Percentiles rank a stretch among this genome's conserved stretches.
Conservation (phyloP, 1,284 basidiomycete species). For the Fomitopsis pinicola region DNA sequence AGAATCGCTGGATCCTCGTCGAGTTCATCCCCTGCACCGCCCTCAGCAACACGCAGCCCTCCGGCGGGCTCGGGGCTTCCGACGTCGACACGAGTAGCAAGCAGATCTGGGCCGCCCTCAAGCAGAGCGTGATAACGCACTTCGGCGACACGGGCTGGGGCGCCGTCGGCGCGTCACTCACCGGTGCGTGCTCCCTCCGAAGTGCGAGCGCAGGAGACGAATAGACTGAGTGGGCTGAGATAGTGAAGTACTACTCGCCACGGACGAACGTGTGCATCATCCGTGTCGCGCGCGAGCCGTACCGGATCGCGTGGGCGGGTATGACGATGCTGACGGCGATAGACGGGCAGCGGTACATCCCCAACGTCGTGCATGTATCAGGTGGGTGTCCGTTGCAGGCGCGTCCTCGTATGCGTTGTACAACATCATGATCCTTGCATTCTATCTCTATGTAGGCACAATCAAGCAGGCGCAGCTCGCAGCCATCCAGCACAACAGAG, state of each 20-base stretch:
- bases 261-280: constrained; percentile 75
- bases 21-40: constrained; percentile 54
- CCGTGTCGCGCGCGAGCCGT: constrained; percentile 71
- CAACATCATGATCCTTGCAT: constrained; percentile 12
- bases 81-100: constrained; percentile 33
- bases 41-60: constrained; percentile 6
- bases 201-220: background rate
- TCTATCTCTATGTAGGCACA: constrained; percentile 49
- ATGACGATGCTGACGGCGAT: constrained; percentile 60
- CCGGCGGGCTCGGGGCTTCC: background rate
- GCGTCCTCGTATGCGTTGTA: background rate
- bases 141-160: constrained; percentile 84
- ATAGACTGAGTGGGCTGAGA: background rate
- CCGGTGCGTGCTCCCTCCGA: constrained; percentile 40
- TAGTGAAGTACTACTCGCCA: constrained; percentile 82
- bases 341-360: constrained; percentile 54
- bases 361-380: constrained; percentile 71
- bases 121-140: constrained; percentile 64
- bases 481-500: constrained; percentile 67
- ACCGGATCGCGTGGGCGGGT: constrained; percentile 70
- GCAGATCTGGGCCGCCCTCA: constrained; percentile 60
- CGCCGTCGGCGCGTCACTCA: constrained; percentile 62
- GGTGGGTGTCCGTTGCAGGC: constrained; percentile 34
- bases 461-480: constrained; percentile 76
- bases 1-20: constrained; percentile 79